Conservation (phyloP, 306 rosid species). For the Lathyrus aphaca region DNA sequence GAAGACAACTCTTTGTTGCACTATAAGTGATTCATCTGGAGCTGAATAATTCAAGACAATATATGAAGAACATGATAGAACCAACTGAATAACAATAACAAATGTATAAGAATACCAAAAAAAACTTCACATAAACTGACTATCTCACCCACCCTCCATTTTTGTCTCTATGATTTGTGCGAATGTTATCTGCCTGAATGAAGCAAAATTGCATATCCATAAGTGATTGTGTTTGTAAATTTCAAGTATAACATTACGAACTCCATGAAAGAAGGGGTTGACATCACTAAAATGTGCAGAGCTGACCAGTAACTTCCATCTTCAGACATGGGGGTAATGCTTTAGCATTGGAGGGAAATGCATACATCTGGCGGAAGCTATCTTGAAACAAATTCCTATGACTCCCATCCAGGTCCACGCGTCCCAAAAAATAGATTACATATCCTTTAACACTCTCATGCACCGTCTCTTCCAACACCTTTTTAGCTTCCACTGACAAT, state of each 20-base stretch:
- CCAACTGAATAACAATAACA: too few species aligned
- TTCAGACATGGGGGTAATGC: constrained; percentile 98
- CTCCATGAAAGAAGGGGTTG: constrained; percentile 93
- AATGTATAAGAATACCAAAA: too few species aligned
- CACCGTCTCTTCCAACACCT: constrained; percentile 69
- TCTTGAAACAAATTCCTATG: constrained; percentile 76
- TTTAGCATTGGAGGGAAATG: constrained; percentile 58
- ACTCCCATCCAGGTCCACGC: constrained; percentile 62
- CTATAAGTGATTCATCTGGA: too few species aligned
- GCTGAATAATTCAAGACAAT: too few species aligned
- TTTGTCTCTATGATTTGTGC: too few species aligned
- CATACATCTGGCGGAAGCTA: constrained; percentile 73
- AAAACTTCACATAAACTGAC: too few species aligned
- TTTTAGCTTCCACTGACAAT: constrained; percentile 68
- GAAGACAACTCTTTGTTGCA: too few species aligned
- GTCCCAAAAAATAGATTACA: constrained; percentile 86
- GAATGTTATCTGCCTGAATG: constrained; percentile 37
- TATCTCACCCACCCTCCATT: too few species aligned
- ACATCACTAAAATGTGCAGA: constrained; percentile 98
- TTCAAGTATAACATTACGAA: constrained; percentile 62
- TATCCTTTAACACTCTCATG: constrained; percentile 65
- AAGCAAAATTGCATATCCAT: constrained; percentile 42
- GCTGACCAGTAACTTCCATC: constrained; percentile 92
- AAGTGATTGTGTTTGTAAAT: constrained; percentile 29
- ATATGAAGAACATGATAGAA: too few species aligned